Evolutionary conservation across 441 rosid species (phyloP).

Genomic region (Melastoma candidum): DNA sequence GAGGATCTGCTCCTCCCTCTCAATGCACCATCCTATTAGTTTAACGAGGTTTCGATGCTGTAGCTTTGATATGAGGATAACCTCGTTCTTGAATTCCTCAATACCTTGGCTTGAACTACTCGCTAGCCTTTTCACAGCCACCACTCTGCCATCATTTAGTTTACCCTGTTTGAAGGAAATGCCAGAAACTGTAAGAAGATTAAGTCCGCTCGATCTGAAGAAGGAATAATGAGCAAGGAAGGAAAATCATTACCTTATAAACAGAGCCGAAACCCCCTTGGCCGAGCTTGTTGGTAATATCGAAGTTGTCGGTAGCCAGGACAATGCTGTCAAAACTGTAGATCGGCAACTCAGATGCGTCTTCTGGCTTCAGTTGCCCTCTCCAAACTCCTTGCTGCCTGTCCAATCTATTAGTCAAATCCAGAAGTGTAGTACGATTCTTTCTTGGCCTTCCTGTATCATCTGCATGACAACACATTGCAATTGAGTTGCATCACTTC

Average conservation of each 20-base stretch:
- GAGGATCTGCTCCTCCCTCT: slow-evolving; percentile 7
- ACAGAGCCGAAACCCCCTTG: slow-evolving; percentile 16
- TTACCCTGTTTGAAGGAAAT: slow-evolving; percentile 1
- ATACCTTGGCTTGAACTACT: slow-evolving; percentile 10
- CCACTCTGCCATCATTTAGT: slow-evolving; percentile 6
- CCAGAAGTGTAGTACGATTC: too few species aligned
- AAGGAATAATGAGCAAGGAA: not conserved
- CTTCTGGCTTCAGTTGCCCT: not conserved
- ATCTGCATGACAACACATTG: too few species aligned
- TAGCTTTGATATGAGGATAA: slow-evolving; percentile 10
- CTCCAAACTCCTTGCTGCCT: not conserved
- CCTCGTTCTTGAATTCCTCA: slow-evolving; percentile 15
- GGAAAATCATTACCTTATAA: slow-evolving; percentile 6
- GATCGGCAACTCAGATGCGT: slow-evolving; percentile 1
- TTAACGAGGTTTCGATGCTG: slow-evolving; percentile 11
- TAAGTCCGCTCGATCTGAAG: not conserved
- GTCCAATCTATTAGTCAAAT: too few species aligned
- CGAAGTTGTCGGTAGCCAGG: slow-evolving; percentile 7
- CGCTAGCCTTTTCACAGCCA: slow-evolving; percentile 15
- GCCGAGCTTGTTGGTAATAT: slow-evolving; percentile 6
- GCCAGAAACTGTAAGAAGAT: not conserved
- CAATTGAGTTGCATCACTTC: too few species aligned
- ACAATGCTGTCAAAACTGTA: slow-evolving; percentile 5
- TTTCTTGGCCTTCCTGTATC: too few species aligned
- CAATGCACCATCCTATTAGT: slow-evolving; percentile 4